Evolutionary conservation across 2,329 filamentous ascomycete species (phyloP), one percentile per base, ranked within the genome.

Genomic region (Paracorniculantispora psalliotae): DNA sequence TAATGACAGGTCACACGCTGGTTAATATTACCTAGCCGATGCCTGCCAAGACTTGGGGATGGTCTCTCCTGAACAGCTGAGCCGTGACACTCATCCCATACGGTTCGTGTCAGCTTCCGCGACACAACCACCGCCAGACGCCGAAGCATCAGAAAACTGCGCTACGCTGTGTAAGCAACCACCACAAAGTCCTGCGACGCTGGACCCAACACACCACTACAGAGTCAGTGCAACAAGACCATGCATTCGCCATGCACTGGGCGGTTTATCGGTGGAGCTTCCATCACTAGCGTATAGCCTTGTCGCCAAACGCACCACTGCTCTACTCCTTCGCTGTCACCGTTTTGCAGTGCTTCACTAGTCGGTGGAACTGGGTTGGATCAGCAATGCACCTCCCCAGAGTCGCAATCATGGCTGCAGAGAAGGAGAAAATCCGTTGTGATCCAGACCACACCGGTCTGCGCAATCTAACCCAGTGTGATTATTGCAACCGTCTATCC

Each of bases 1-100:
- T 41, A 50, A 50, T 57, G 55, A 57, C 55, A 57, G 37, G 55
- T 57, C 55, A 57, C 37, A 57, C 46, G 46, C 47, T 57, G 46
- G n/a, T 19, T 23, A 21, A 49, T 33, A 50, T 43, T 51, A 19
- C 39, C 55, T 46, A 57, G 26, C 25, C n/a, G 30, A 50, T 57
- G 23, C 37, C n/a, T 43, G 55, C 55, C 55, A 57, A 57, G 55
- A 33, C 35, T 23, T 21, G 53, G 25, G 55, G n/a, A 23, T 2
- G 43, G n/a, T 49, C n/a, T 50, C 26, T 50, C 46, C 41, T 44
- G 12, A 57, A 49, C 13, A n/a, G 23, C n/a, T 23, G 17, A 47
- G n/a, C 33, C 23, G 17, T 48, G 21, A 13, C 4, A 49, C 33
- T 7, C 13, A 26, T 33, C 55, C 50, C 55, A 46, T 50, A 57